These are phyloP conservation scores for Cutaneotrichosporon dermatis DNA, from an alignment of 1,284 basidiomycete species.

Conservation along the genomic window DNA sequence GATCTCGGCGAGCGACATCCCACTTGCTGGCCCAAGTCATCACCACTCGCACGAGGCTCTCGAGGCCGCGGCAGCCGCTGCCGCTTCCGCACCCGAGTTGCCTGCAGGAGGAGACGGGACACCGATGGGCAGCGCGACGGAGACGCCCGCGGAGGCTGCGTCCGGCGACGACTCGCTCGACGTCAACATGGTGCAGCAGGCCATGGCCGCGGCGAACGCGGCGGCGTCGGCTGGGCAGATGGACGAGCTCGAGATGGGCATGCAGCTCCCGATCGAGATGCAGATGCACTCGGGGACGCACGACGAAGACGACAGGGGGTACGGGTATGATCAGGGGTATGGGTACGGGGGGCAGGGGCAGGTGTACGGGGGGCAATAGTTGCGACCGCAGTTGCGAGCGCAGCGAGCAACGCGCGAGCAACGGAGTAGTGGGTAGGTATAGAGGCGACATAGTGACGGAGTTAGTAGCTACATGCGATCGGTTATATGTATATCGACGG, in stretches of 20 bases:
- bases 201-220: conserved; percentile 35
- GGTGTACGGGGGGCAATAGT: conserved; percentile 6
- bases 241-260: conserved; percentile 48
- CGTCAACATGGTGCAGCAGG: conserved; percentile 43
- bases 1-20: conserved; percentile 2
- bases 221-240: conserved; percentile 34
- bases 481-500: no score
- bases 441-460: no score
- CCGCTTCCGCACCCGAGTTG: background rate
- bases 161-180: conserved; percentile 23
- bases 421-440: no score
- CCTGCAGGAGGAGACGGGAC: background rate
- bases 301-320: conserved; percentile 24
- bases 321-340: conserved; percentile 9
- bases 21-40: conserved; percentile 5
- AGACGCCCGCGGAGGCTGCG: background rate
- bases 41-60: background rate
- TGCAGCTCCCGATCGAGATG: conserved; percentile 47
- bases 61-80: background rate
- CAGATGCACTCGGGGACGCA: conserved; percentile 41
- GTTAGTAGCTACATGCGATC: no score
- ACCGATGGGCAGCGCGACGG: background rate
- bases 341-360: conserved; percentile 7
- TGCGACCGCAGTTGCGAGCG: no score
- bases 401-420: no score